A percentile compares a stretch with the other conserved stretches of the same genome.
Evolutionary conservation across 164 flowering plant species (phyloP).

Genomic region (Aristolochia californica): DNA sequence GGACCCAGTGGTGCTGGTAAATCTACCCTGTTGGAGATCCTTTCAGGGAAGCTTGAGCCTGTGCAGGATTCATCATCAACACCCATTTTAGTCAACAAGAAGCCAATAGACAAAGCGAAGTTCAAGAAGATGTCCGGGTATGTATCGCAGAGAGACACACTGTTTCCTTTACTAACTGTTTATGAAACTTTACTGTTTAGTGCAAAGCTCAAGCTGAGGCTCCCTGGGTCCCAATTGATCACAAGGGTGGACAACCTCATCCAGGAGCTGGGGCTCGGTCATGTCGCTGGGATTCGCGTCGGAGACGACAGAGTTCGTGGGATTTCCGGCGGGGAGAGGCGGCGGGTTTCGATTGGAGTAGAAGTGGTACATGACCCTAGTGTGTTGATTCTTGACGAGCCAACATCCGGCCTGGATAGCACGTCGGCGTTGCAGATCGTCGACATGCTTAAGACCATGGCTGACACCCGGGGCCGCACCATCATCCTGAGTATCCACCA

Average conservation of each 20-base stretch:
- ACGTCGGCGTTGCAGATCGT: slow-evolving; percentile 78
- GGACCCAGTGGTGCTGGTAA: slow-evolving; percentile 98
- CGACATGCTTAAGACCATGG: slow-evolving; percentile 83
- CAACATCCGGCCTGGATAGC: slow-evolving; percentile 93
- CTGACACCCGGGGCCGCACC: slow-evolving; percentile 65
- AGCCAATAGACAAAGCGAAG: slow-evolving; percentile 33
- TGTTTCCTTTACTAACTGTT: slow-evolving; percentile 85
- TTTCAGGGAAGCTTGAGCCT: slow-evolving; percentile 54
- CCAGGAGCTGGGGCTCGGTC: slow-evolving; percentile 57
- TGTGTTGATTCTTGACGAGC: slow-evolving; percentile 83
- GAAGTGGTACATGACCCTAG: slow-evolving; percentile 80
- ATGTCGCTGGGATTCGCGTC: slow-evolving; percentile 45
- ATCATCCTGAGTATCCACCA: slow-evolving; percentile 82
- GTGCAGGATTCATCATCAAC: slow-evolving; percentile 14
- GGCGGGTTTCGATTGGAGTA: slow-evolving; percentile 88
- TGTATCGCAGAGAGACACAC: slow-evolving; percentile 76
- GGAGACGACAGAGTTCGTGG: slow-evolving; percentile 70
- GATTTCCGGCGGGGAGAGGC: slow-evolving; percentile 91
- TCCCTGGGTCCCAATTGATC: slow-evolving; percentile 21
- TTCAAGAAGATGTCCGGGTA: slow-evolving; percentile 79
- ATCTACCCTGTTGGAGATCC: slow-evolving; percentile 64
- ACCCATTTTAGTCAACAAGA: slow-evolving; percentile 43
- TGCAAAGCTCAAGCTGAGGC: slow-evolving; percentile 53
- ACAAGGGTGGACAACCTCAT: slow-evolving; percentile 46
- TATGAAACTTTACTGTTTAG: slow-evolving; percentile 81